Conservation (phyloP, 2,329 filamentous ascomycete genomes). For the Penicillium sp. region DNA sequence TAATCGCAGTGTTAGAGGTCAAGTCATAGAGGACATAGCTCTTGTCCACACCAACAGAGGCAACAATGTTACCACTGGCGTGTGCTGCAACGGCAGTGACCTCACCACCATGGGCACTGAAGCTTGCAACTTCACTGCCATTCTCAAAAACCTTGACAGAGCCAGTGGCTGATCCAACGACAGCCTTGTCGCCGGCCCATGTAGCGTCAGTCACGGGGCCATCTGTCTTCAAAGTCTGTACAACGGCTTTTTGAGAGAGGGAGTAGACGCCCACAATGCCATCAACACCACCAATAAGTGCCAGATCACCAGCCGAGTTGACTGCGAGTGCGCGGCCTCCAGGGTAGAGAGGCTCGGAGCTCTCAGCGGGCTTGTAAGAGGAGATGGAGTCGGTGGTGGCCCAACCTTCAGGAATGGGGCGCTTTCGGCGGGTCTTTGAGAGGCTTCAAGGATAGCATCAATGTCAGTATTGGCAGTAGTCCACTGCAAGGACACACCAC, state of each 20-base stretch:
- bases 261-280: constrained; percentile 78
- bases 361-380: constrained; percentile 56
- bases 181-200: constrained; percentile 64
- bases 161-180: constrained; percentile 74
- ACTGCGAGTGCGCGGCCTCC: constrained; percentile 60
- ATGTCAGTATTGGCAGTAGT: constrained; percentile 12
- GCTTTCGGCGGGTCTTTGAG: constrained; percentile 86
- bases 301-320: constrained; percentile 63
- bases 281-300: constrained; percentile 72
- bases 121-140: constrained; percentile 67
- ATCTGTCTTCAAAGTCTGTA: constrained; percentile 64
- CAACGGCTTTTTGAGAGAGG: constrained; percentile 72
- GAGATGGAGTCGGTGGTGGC: constrained; percentile 71
- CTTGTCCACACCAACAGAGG: constrained; percentile 88
- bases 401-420: constrained; percentile 83
- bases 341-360: constrained; percentile 61
- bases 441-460: constrained; percentile 57
- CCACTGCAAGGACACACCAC: neutral
- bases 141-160: constrained; percentile 77
- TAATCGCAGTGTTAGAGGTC: constrained; percentile 64
- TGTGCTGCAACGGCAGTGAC: constrained; percentile 78
- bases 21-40: constrained; percentile 90
- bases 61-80: constrained; percentile 78
- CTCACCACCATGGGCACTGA: constrained; percentile 80
- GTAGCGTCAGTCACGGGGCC: constrained; percentile 67